phyloP scores from a whole-genome alignment of 208 protist genomes.

The Trichomonas gallinae region DNA sequence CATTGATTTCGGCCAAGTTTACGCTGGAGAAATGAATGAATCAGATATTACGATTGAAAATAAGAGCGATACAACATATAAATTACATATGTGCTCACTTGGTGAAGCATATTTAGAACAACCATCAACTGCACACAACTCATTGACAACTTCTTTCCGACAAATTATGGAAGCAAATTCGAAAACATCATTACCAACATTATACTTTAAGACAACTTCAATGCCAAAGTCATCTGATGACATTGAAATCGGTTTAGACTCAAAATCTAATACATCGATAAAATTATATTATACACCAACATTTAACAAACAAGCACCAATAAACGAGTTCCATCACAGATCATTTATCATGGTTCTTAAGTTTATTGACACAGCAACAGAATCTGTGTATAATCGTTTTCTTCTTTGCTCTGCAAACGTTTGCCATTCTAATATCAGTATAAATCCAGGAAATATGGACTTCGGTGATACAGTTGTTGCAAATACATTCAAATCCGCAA shows the following conservation, averaged over 20 bases:
- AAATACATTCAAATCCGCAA: background rate
- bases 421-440: background rate
- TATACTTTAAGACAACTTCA: background rate
- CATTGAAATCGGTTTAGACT: background rate
- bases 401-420: background rate
- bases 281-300: background rate
- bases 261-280: background rate
- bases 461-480: conserved; percentile 6
- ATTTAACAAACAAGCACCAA: background rate
- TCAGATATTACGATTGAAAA: background rate
- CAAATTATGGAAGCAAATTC: background rate
- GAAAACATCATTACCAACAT: background rate
- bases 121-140: background rate
- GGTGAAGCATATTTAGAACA: background rate
- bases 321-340: background rate
- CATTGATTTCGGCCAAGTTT: background rate
- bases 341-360: background rate
- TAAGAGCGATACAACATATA: background rate
- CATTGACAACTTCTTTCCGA: background rate
- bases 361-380: background rate
- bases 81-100: background rate
- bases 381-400: background rate
- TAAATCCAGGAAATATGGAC: background rate
- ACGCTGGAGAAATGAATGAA: background rate
- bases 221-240: background rate